phyloP scores from a whole-genome alignment of 2,329 filamentous ascomycete genomes.

The Colletotrichum gloeosporioides region DNA sequence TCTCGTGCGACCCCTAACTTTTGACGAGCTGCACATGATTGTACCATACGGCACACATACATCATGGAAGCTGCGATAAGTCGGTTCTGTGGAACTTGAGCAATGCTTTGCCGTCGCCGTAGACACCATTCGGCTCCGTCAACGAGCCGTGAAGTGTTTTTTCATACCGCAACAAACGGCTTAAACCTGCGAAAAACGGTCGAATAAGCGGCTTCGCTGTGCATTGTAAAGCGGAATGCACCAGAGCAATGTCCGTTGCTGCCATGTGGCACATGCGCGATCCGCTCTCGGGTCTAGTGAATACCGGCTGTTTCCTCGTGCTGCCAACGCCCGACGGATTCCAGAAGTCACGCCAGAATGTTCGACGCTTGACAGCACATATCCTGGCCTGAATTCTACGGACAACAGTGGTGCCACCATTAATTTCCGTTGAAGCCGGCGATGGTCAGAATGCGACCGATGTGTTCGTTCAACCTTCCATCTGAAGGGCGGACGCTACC shows the following conservation, averaged over 20 bases:
- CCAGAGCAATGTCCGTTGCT: neutral
- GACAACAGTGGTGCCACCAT: neutral
- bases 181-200: neutral
- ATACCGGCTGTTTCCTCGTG: neutral
- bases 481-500: neutral
- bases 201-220: neutral
- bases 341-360: neutral
- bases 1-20: neutral
- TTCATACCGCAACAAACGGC: neutral
- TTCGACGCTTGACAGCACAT: neutral
- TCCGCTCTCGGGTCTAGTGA: neutral
- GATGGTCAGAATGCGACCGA: neutral
- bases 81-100: neutral
- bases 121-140: neutral
- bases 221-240: neutral
- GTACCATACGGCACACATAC: neutral
- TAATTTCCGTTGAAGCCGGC: neutral
- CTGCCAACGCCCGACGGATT: neutral
- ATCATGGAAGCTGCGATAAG: neutral
- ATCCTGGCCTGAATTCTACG: neutral
- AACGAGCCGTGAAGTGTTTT: neutral
- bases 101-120: neutral
- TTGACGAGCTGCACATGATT: neutral
- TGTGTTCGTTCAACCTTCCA: neutral
- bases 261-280: neutral